Evolutionary conservation across 139 green algal species (phyloP).

Genomic region (Desmodesmus armatus): DNA sequence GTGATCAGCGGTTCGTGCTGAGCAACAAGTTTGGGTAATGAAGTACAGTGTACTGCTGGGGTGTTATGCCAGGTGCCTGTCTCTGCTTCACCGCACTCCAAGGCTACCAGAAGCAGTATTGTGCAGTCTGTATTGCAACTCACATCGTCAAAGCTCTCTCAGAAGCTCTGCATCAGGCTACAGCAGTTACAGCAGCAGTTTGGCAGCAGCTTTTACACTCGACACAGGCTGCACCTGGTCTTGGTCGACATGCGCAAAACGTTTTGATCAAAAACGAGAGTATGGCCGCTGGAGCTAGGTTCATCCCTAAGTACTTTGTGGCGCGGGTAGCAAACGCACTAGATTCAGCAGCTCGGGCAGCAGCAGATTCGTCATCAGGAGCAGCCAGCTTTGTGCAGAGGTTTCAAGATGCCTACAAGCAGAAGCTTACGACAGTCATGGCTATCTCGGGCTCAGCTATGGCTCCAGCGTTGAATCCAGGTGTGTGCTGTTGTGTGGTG

Average conservation of each 20-base stretch:
- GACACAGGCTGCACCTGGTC: no score
- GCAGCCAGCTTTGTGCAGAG: constrained; percentile 24
- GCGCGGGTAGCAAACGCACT: no score
- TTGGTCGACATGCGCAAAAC: background rate
- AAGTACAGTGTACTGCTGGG: background rate
- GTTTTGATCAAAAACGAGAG: background rate
- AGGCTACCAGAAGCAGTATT: no score
- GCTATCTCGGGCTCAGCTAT: constrained; percentile 60
- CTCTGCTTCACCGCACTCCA: no score
- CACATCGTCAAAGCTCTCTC: no score
- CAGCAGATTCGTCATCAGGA: no score
- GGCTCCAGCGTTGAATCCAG: constrained; percentile 64
- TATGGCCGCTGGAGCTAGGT: background rate
- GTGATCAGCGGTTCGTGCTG: background rate
- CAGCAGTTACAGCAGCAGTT: background rate
- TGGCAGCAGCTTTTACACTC: background rate
- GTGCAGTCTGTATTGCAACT: no score
- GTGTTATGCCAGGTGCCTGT: background rate
- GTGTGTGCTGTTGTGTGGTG: background rate
- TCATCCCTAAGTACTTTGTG: background rate
- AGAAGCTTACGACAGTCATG: constrained; percentile 51
- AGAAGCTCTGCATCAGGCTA: no score
- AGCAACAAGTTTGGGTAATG: no score
- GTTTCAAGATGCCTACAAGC: constrained; percentile 52
- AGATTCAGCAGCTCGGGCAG: background rate